phyloP scores from a whole-genome alignment of 352 stramenopile species.

The Globisporangium paroecandrum region DNA sequence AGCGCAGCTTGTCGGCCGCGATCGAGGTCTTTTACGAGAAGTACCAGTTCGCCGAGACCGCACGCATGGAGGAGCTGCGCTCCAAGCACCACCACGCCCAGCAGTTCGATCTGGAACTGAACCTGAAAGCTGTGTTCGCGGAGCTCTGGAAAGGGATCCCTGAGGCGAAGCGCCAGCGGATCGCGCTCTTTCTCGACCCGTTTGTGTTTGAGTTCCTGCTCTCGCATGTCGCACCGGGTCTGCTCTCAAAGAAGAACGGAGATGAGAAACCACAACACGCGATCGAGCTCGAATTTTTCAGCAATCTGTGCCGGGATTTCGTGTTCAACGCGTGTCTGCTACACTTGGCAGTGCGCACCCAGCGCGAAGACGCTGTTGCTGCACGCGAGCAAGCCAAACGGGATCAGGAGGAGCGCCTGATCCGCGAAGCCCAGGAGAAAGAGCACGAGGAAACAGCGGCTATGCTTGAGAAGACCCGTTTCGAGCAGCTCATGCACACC shows the following conservation, averaged over 20 bases:
- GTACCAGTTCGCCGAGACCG: conserved; percentile 70
- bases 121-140: conserved; percentile 34
- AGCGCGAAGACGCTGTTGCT: conserved; percentile 38
- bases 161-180: conserved; percentile 36
- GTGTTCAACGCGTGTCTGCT: conserved; percentile 54
- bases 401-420: conserved; percentile 18
- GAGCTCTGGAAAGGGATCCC: conserved; percentile 66
- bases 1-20: conserved; percentile 39
- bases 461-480: conserved; percentile 26
- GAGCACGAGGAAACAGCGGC: conserved; percentile 18
- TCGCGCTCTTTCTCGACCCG: conserved; percentile 56
- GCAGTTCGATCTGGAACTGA: conserved; percentile 40
- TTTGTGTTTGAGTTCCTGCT: conserved; percentile 69
- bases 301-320: conserved; percentile 51
- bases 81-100: conserved; percentile 20
- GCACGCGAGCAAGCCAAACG: conserved; percentile 11
- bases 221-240: conserved; percentile 30
- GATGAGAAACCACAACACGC: conserved; percentile 20
- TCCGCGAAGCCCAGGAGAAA: conserved; percentile 11
- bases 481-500: conserved; percentile 31
- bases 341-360: conserved; percentile 40
- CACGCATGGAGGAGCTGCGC: conserved; percentile 67
- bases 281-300: conserved; percentile 64
- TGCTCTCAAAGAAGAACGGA: conserved; percentile 18
- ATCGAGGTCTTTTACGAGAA: conserved; percentile 75